Base-by-base conservation (phyloP, 768 basidiomycete genomes). In the Psilocybe subaeruginosa region DNA sequence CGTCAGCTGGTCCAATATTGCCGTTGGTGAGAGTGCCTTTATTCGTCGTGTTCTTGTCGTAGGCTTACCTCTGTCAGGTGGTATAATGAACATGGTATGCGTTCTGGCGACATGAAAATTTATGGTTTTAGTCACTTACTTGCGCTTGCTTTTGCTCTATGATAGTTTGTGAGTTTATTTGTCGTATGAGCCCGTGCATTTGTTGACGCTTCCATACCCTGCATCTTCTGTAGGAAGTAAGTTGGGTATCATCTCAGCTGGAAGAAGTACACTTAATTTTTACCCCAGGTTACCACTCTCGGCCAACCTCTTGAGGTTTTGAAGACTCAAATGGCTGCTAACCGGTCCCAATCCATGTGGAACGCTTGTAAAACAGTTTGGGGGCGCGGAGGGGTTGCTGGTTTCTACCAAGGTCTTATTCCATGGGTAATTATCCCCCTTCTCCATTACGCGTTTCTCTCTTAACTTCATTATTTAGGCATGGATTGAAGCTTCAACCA, bases 241-340 rank as follows among this genome's bases (percentile, higher is more conserved):
- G 87, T 84, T 62, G 61, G 48, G 62, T 43, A 30, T 30, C 30
- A 16, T 49, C 9, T 12, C 60, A 65, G n/a, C 47, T 31, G 14
- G 54, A 58, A 29, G 54, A 39, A 46, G 45, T 17, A 59, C 58
- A 60, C 23, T 62, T 37, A 62, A 60, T 19, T 51, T 56, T 48
- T 30, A 56, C 29, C 61, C 19, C 70, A 98, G 90, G 97, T 99
- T 66, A 98, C 97, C 59, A 98, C 97, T 8, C 85, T 99, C 31
- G 97, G 97, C 39, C 97, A 99, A 80, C 97, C 97, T 19, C 80
- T 99, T 60, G 97, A 99, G 79, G 97, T 99, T 35, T 77, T 99
- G 67, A 99, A 99, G 79, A 99, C 97, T 16, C 97, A 99, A 74
- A 99, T 99, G 97, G 97, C 97, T 60, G 94, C 95, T 62, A 96